These are phyloP conservation scores for Brassica incana DNA, from an alignment of 345 rosid species.

Conservation along the genomic window DNA sequence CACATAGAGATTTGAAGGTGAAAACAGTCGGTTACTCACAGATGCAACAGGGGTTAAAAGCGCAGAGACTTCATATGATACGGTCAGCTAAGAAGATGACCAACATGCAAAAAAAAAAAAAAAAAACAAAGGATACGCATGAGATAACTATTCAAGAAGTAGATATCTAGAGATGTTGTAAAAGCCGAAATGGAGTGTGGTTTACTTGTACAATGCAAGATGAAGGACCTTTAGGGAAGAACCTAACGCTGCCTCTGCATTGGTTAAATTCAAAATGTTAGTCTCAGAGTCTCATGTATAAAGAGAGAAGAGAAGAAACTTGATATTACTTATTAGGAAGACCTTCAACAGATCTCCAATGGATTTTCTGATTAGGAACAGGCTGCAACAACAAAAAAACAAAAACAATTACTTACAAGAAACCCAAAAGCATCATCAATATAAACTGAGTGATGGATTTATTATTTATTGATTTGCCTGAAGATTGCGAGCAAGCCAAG, in stretches of 20 bases:
- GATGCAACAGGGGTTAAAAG: too few relatives aligned
- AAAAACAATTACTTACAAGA: not conserved
- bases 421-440: not conserved
- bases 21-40: too few relatives aligned
- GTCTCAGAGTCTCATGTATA: not conserved
- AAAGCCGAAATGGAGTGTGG: not conserved
- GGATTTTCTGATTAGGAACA: slow-evolving; percentile 79
- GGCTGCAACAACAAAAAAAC: slow-evolving; percentile 54
- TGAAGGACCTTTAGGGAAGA: slow-evolving; percentile 74
- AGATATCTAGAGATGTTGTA: not conserved
- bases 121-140: not conserved
- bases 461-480: slow-evolving; percentile 47
- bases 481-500: slow-evolving; percentile 97
- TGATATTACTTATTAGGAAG: slow-evolving; percentile 71
- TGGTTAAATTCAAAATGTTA: slow-evolving; percentile 2
- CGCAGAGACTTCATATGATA: too few relatives aligned
- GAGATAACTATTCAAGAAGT: not conserved
- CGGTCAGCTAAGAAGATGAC: too few relatives aligned
- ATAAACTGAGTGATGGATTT: not conserved
- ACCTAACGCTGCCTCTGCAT: slow-evolving; percentile 82
- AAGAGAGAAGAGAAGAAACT: not conserved
- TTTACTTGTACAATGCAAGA: slow-evolving; percentile 81
- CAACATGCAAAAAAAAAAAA: too few relatives aligned
- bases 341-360: slow-evolving; percentile 95
- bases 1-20: too few relatives aligned